Evolutionary conservation across 805 yeast species (phyloP).

Genomic region (Saccharomycopsis sp.): DNA sequence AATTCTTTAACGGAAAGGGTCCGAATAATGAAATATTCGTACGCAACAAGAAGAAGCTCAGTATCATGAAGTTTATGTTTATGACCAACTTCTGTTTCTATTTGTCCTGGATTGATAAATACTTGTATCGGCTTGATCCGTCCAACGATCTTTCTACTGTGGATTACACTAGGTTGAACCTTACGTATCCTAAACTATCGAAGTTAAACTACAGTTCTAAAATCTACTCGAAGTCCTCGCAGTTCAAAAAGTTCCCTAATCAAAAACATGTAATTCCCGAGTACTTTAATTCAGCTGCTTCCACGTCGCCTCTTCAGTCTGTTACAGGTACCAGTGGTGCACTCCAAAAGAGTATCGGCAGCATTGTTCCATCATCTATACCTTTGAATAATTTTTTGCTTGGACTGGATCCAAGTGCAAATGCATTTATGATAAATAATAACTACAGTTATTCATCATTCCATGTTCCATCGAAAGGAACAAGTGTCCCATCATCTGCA

Average conservation of each 20-base stretch:
- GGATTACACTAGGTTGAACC: constrained; percentile 3
- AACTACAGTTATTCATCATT: neutral
- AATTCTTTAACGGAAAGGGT: constrained; percentile 6
- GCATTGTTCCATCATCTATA: neutral
- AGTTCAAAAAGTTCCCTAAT: constrained; percentile 8
- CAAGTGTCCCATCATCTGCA: neutral
- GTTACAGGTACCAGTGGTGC: neutral
- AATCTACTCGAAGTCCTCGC: constrained; percentile 7
- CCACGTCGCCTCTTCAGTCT: neutral
- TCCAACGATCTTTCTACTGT: constrained; percentile 1
- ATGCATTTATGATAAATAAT: neutral
- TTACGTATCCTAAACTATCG: constrained; percentile 3
- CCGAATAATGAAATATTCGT: constrained; percentile 4
- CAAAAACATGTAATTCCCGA: neutral
- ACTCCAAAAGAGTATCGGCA: too few relatives aligned
- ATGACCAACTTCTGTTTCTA: constrained; percentile 14
- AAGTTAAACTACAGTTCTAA: constrained; percentile 5
- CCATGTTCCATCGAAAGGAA: neutral
- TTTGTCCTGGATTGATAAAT: constrained; percentile 15
- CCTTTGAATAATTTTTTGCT: neutral
- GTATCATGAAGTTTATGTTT: constrained; percentile 17
- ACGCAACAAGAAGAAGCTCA: constrained; percentile 10
- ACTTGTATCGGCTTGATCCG: constrained; percentile 6
- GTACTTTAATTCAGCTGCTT: neutral
- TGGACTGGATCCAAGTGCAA: neutral